Conservation (phyloP, 2,329 filamentous ascomycete species). For the Hypoxylon sp. region DNA sequence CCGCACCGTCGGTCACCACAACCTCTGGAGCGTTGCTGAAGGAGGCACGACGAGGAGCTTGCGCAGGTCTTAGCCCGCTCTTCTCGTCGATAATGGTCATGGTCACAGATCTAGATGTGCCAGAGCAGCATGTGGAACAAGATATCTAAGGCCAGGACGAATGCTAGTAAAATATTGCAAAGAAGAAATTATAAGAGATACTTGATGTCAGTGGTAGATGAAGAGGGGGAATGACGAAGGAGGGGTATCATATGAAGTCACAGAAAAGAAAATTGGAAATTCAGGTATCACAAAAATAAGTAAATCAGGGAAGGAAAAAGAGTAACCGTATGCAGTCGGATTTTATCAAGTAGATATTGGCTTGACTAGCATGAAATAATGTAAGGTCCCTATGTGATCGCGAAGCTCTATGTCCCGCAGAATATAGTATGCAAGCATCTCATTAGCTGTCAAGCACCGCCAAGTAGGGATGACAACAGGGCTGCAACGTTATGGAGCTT, state of each 20-base stretch:
- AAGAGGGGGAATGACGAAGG: constrained; percentile 32
- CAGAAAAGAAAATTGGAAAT: constrained; percentile 15
- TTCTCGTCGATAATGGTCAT: constrained; percentile 46
- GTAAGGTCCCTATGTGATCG: constrained; percentile 15
- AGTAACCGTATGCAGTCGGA: background rate
- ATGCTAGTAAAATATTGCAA: background rate
- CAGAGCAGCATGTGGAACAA: constrained; percentile 25
- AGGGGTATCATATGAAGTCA: constrained; percentile 40
- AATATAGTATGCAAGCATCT: background rate
- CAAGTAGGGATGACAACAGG: constrained; percentile 27
- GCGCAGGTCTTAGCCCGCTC: constrained; percentile 10
- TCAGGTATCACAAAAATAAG: constrained; percentile 28
- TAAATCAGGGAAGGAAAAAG: background rate
- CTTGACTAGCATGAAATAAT: background rate
- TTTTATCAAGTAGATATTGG: constrained; percentile 6
- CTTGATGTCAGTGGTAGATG: constrained; percentile 4
- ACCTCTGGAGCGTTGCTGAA: constrained; percentile 52
- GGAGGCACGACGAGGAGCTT: constrained; percentile 29
- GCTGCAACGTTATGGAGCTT: constrained; percentile 24
- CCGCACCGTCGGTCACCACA: constrained; percentile 53
- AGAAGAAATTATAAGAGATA: background rate
- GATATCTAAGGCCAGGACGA: constrained; percentile 3
- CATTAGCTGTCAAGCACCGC: constrained; percentile 14
- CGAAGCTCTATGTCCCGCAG: constrained; percentile 26
- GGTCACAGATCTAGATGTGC: background rate